These are phyloP conservation scores for Phlegmacium glaucopus DNA, from an alignment of 768 basidiomycete genomes.

Conservation along the genomic window DNA sequence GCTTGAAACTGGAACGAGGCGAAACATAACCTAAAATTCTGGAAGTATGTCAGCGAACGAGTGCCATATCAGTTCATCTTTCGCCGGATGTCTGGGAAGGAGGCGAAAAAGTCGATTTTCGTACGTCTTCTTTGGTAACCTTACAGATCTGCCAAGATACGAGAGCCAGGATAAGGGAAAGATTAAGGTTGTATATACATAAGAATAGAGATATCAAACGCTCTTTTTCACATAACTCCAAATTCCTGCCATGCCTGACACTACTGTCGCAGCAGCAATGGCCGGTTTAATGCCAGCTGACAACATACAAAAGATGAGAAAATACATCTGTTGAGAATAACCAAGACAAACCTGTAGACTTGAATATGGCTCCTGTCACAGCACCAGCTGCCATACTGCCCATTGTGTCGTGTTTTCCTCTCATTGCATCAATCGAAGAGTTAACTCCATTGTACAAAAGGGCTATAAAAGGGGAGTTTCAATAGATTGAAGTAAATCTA, in stretches of 20 bases:
- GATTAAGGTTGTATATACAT: slow-evolving; percentile 52
- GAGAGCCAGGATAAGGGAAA: slow-evolving; percentile 40
- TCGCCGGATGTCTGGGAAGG: slow-evolving; percentile 39
- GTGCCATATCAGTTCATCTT: slow-evolving; percentile 40
- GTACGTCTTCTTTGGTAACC: slow-evolving; percentile 35
- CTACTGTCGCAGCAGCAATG: slow-evolving; percentile 82
- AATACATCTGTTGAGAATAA: slow-evolving; percentile 27
- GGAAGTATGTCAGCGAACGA: slow-evolving; percentile 44
- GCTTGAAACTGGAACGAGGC: slow-evolving; percentile 28
- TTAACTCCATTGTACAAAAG: slow-evolving; percentile 96
- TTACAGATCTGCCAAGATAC: slow-evolving; percentile 40
- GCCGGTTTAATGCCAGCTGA: slow-evolving; percentile 92
- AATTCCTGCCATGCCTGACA: slow-evolving; percentile 85
- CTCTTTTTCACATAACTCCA: slow-evolving; percentile 96
- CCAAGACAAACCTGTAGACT: slow-evolving; percentile 79
- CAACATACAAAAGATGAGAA: slow-evolving; percentile 38
- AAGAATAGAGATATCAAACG: slow-evolving; percentile 56
- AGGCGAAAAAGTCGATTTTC: slow-evolving; percentile 19
- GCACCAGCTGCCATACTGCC: slow-evolving; percentile 94
- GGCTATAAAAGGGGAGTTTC: slow-evolving; percentile 55
- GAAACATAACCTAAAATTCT: slow-evolving; percentile 40
- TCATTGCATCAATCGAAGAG: slow-evolving; percentile 83
- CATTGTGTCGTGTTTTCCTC: slow-evolving; percentile 88
- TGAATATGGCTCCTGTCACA: slow-evolving; percentile 87
- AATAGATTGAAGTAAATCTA: slow-evolving; percentile 29